phyloP scores from a whole-genome alignment of 306 rosid species.

The Echinosophora koreensis region DNA sequence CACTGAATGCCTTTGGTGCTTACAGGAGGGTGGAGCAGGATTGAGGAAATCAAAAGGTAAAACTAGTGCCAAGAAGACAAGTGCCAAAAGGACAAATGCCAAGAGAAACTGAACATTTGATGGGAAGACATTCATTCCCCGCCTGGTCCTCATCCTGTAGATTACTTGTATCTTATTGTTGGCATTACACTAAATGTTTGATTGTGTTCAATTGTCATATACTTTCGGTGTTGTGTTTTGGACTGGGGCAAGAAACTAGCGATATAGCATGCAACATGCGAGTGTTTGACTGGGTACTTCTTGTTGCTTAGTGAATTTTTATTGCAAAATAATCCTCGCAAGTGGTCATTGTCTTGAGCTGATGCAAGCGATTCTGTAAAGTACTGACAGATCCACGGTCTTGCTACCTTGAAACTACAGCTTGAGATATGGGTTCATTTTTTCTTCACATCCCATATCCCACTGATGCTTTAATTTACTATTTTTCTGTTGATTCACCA shows the following conservation, averaged over 20 bases:
- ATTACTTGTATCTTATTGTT: conserved; percentile 31
- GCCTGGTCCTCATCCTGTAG: conserved; percentile 39
- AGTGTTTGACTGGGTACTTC: conserved; percentile 1
- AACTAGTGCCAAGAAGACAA: conserved; percentile 60
- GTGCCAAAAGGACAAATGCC: conserved; percentile 56
- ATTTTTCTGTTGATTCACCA: not conserved
- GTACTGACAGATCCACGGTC: conserved; percentile 11
- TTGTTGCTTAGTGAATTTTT: conserved; percentile 36
- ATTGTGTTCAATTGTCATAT: conserved; percentile 15
- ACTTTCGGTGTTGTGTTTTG: conserved; percentile 17
- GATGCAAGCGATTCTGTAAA: conserved; percentile 32
- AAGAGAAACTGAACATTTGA: conserved; percentile 54
- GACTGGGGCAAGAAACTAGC: conserved; percentile 27
- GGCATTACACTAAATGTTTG: conserved; percentile 18
- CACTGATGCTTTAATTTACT: not conserved
- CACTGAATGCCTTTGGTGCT: conserved; percentile 47
- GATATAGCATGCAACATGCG: conserved; percentile 23
- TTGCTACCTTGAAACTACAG: conserved; percentile 10
- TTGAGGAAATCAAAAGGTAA: conserved; percentile 61
- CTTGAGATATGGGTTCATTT: conserved; percentile 22
- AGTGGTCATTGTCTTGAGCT: conserved; percentile 36
- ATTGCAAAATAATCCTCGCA: conserved; percentile 9
- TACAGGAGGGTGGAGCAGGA: conserved; percentile 75
- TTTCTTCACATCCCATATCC: not conserved
- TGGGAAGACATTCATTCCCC: conserved; percentile 16